A percentile compares a stretch with the other conserved stretches of the same genome.
Conservation (phyloP, 305 asterid species). For the Solanum chacoense region DNA sequence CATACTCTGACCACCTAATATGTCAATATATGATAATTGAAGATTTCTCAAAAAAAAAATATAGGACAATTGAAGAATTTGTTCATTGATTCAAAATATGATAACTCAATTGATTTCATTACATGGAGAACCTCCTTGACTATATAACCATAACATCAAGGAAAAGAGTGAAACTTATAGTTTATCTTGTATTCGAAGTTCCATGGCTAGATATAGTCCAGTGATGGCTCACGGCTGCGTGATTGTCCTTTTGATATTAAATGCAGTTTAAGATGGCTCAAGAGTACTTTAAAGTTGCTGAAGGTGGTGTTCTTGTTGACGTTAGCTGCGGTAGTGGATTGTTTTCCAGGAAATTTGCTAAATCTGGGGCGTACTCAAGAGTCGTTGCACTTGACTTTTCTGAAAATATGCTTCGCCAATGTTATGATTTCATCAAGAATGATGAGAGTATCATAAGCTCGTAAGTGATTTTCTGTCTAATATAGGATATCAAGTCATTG, state of each 20-base stretch:
- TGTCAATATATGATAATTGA: background rate
- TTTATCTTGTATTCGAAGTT: background rate
- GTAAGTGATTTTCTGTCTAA: slow-evolving; percentile 27
- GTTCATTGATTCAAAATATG: background rate
- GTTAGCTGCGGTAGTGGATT: slow-evolving; percentile 95
- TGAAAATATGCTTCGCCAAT: slow-evolving; percentile 91
- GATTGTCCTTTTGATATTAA: background rate
- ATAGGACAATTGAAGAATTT: background rate
- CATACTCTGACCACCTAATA: background rate
- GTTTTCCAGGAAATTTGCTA: slow-evolving; percentile 85
- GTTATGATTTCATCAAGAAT: slow-evolving; percentile 64
- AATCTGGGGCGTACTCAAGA: slow-evolving; percentile 60
- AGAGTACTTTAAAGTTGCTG: slow-evolving; percentile 62
- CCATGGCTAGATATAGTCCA: background rate
- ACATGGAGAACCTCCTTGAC: background rate
- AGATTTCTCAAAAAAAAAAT: background rate
- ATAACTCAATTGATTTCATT: background rate
- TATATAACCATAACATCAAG: background rate
- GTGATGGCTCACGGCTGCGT: background rate
- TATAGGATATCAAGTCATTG: background rate
- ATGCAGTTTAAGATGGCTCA: slow-evolving; percentile 90
- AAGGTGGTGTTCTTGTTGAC: slow-evolving; percentile 83
- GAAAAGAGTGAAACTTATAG: background rate
- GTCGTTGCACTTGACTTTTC: slow-evolving; percentile 91
- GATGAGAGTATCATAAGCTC: slow-evolving; percentile 53